Base-by-base conservation (phyloP, 305 asterid species). In the Plantago coronopus region DNA sequence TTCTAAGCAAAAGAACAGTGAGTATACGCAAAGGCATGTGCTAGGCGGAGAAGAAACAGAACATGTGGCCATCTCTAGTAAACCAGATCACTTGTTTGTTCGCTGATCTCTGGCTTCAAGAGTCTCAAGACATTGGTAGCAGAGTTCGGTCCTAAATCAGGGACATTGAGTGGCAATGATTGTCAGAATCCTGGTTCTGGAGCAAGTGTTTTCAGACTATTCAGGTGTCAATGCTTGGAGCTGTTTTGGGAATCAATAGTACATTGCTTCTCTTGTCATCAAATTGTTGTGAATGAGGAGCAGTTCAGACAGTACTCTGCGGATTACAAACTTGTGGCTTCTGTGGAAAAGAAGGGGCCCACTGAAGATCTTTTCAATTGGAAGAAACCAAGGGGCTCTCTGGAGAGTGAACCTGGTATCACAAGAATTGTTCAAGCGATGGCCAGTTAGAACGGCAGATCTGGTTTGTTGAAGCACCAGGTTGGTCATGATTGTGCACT, bases 141-240 rank as follows among this genome's bases (percentile, higher is more conserved):
- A 54, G 76, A 68, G 68, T 64, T 64, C 47, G 91, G 88, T 64
- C 67, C 83, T 59, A 78, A 74, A 73, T 54, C 65, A 66, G 78
- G 72, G 71, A 65, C 59, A 14, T 68, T 72, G 66, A 77, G 69
- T 8, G 27, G 53, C 34, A 73, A 57, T 53, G 69, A 42, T 55
- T 61, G 57, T 42, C 81, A 64, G 61, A 64, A 68, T 66, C 77
- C 64, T 51, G 74, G 69, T 67, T 31, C 65, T 51, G 74, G 69
- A 48, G 59, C 61, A 65, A 65, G n/a, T n/a, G n/a, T 59, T 48
- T 72, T 74, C 59, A 81, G 77, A 67, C 69, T 89, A 72, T 69
- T 67, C 63, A 78, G 99, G 71, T 89, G 99, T 20, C 79, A 74
- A 55, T 94, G 99, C 79, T 81, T 94, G 47, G 97, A 94, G 75